Evolutionary conservation across 176 grass and related monocot genomes (phyloP).

Genomic region (maize (Zea mays)): DNA sequence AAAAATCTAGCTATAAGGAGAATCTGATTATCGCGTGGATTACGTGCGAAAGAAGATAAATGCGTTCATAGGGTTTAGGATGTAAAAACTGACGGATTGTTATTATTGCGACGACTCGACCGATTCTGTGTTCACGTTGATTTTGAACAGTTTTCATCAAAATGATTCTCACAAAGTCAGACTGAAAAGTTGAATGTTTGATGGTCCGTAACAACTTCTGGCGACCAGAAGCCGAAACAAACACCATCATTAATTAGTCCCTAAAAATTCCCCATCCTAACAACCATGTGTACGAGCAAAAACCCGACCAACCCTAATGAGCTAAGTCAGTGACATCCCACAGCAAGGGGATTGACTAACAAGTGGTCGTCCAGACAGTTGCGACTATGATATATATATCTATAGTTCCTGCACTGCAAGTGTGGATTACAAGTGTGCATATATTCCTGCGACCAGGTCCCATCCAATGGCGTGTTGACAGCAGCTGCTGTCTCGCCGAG

Average conservation of each 20-base stretch:
- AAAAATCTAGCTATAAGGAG: no score
- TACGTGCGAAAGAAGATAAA: no score
- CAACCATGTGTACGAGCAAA: conserved; percentile 28
- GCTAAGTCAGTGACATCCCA: conserved; percentile 17
- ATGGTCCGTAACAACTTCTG: no score
- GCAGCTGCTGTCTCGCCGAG: not conserved
- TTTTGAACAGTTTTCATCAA: no score
- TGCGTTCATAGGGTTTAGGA: no score
- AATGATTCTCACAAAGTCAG: no score
- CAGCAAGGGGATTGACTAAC: not conserved
- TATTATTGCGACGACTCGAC: no score
- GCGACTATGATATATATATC: not conserved
- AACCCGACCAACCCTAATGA: conserved; percentile 3
- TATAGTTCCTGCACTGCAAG: not conserved
- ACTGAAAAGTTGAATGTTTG: no score
- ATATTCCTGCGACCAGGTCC: conserved; percentile 35
- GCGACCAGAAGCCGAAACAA: no score
- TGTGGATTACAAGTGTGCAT: not conserved
- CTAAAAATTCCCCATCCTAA: not conserved
- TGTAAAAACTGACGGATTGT: no score
- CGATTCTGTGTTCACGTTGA: no score
- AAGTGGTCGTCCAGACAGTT: not conserved
- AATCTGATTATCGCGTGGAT: no score
- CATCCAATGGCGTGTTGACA: not conserved
- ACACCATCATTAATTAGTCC: not conserved